Percentiles rank a stretch among this genome's conserved stretches.
Evolutionary conservation across 225 moss, liverwort and hornwort species (phyloP).

Genomic region (Ulota crispa): DNA sequence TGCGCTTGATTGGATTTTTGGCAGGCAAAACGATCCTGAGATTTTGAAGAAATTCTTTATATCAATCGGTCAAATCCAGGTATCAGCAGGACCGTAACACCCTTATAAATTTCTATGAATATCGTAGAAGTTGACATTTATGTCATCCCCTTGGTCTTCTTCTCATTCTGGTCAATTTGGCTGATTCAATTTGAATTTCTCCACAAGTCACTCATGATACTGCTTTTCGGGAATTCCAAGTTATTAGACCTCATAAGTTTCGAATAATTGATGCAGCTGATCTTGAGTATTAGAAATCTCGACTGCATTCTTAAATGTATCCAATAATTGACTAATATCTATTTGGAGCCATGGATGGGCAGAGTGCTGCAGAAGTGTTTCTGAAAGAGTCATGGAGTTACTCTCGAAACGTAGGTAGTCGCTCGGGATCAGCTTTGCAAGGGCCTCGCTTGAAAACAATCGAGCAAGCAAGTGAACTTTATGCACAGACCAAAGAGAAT

Average conservation of each 20-base stretch:
- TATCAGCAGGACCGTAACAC: constrained; percentile 21
- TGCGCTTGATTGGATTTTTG: constrained; percentile 3
- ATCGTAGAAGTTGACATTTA: neutral
- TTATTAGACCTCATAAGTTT: neutral
- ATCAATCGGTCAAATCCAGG: constrained; percentile 86
- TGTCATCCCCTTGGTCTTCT: constrained; percentile 8
- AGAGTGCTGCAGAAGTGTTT: constrained; percentile 88
- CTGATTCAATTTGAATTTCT: neutral
- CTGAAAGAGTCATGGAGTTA: constrained; percentile 80
- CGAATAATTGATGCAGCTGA: neutral
- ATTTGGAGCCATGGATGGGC: constrained; percentile 31
- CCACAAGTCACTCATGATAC: neutral
- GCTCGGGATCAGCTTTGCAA: constrained; percentile 76
- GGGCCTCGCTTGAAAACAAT: constrained; percentile 82
- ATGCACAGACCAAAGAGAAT: constrained; percentile 87
- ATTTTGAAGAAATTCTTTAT: constrained; percentile 81
- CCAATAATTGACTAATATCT: neutral
- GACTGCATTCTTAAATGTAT: neutral
- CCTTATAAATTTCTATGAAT: neutral
- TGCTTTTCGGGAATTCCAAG: neutral
- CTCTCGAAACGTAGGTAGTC: constrained; percentile 49
- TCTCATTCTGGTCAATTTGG: constrained; percentile 6
- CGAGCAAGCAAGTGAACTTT: constrained; percentile 86
- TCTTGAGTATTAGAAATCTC: neutral
- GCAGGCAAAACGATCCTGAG: constrained; percentile 82